phyloP scores from a whole-genome alignment of 306 rosid species.

The Fagus crenata region DNA sequence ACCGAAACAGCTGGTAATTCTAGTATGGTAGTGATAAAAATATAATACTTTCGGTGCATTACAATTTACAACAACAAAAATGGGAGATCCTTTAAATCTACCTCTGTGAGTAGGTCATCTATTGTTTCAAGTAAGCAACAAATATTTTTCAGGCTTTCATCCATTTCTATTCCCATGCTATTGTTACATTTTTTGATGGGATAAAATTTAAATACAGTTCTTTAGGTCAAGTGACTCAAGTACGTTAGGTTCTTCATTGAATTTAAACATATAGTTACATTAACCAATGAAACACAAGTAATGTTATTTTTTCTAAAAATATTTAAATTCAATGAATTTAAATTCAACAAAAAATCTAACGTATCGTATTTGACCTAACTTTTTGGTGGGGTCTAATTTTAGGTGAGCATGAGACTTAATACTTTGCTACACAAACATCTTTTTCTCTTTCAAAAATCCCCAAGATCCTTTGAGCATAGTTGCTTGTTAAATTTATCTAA shows the following conservation, averaged over 20 bases:
- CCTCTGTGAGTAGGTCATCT: neutral
- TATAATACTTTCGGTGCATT: neutral
- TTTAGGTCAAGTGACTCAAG: too few relatives aligned
- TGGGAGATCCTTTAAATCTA: conserved; percentile 1
- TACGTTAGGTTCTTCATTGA: too few relatives aligned
- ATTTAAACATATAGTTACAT: too few relatives aligned
- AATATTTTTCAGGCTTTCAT: neutral
- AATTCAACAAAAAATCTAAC: too few relatives aligned
- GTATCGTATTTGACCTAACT: too few relatives aligned
- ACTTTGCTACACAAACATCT: neutral
- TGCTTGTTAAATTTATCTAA: conserved; percentile 36
- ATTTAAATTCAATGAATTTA: too few relatives aligned
- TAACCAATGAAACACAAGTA: too few relatives aligned
- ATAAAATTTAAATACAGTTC: too few relatives aligned
- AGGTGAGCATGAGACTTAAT: conserved; percentile 29
- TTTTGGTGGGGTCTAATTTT: neutral
- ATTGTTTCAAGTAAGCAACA: too few relatives aligned
- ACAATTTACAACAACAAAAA: neutral
- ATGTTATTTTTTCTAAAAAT: too few relatives aligned
- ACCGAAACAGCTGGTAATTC: neutral
- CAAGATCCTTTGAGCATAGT: conserved; percentile 24
- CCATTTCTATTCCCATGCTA: neutral
- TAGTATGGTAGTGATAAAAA: neutral
- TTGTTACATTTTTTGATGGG: conserved; percentile 8
- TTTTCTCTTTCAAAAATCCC: conserved; percentile 9